Evolutionary conservation across 139 green algal species (phyloP), one percentile per base, ranked within the genome.

Genomic region (Parachlorella kessleri): DNA sequence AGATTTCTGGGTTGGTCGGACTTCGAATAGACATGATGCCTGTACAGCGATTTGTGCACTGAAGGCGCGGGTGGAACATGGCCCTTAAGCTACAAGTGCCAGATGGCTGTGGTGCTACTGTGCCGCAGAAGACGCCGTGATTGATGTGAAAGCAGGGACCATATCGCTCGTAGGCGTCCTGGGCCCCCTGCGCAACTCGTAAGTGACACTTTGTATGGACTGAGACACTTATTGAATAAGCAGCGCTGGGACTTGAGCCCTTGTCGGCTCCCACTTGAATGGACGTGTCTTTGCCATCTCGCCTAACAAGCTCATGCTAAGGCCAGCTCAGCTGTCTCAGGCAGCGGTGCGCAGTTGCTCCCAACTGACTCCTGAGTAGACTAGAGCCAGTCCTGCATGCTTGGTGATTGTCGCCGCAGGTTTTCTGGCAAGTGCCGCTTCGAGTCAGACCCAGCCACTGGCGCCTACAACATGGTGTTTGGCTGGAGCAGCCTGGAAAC

Each of bases 81-180:
- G n/a, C n/a, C n/a, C n/a, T n/a, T n/a, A n/a, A n/a, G n/a, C n/a
- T n/a, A n/a, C n/a, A n/a, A n/a, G n/a, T 59, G 48, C 48, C 48
- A 59, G 48, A 59, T 18, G 48, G 21, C 21, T 28, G 14, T 59
- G 48, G 14, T 14, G 21, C 21, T 59, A 18, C 14, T 59, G 48
- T 18, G 48, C 14, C 21, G 48, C 48, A 24, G 79, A 84, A 35
- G 55, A 76, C 8, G 79, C 79, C 3, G 59, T 81, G 26, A 84
- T 84, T 24, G 70, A 78, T 55, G 78, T 78, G 42, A 55, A 59
- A 14, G 59, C 59, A 75, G 70, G 75, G 26, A 84, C 79, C 4
- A 73, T 84, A 14, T 55, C 42, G 30, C 64, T 84, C 6, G 64
- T 66, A 6, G 74, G 72, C 69, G 14, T 81, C 28, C 33, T 84